Evolutionary conservation across 495 filamentous ascomycete species (phyloP).

Genomic region (Lentithecium fluviatile): DNA sequence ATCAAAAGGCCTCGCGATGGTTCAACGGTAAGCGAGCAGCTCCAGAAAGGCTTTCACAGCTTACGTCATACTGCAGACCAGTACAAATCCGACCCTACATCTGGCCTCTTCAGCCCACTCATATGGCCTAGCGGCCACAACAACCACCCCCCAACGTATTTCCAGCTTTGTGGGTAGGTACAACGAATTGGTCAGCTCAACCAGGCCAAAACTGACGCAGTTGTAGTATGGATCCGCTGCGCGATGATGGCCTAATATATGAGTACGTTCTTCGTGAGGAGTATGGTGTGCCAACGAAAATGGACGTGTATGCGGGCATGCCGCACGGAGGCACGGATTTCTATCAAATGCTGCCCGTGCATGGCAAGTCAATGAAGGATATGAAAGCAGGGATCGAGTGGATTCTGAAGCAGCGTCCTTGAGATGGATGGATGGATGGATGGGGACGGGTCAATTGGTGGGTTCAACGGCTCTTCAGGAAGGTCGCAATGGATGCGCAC

Average conservation of each 20-base stretch:
- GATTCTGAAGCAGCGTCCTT: slow-evolving; percentile 6
- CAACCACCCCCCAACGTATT: slow-evolving; percentile 43
- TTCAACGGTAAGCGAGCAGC: slow-evolving; percentile 2
- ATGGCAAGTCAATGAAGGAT: slow-evolving; percentile 7
- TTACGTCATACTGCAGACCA: neutral
- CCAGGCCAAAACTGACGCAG: slow-evolving; percentile 4
- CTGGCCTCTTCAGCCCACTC: slow-evolving; percentile 6
- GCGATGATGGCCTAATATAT: slow-evolving; percentile 41
- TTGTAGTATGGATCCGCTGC: slow-evolving; percentile 40
- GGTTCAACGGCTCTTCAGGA: too few species aligned
- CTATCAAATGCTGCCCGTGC: slow-evolving; percentile 16
- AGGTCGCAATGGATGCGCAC: too few species aligned
- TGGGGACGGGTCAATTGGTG: too few species aligned
- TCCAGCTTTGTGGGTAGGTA: slow-evolving; percentile 30
- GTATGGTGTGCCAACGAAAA: slow-evolving; percentile 25
- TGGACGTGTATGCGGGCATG: slow-evolving; percentile 28
- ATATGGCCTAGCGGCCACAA: slow-evolving; percentile 28
- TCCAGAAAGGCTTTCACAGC: neutral
- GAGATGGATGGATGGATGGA: too few species aligned
- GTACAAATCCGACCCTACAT: slow-evolving; percentile 20
- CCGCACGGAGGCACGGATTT: slow-evolving; percentile 22
- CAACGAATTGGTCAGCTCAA: neutral
- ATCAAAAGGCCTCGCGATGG: neutral
- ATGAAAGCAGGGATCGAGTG: slow-evolving; percentile 16
- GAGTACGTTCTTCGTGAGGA: slow-evolving; percentile 30